Percentiles rank a stretch among this genome's conserved stretches.
Conservation (phyloP, 331 rosid genomes). For the Rhamnella rubrinervis region DNA sequence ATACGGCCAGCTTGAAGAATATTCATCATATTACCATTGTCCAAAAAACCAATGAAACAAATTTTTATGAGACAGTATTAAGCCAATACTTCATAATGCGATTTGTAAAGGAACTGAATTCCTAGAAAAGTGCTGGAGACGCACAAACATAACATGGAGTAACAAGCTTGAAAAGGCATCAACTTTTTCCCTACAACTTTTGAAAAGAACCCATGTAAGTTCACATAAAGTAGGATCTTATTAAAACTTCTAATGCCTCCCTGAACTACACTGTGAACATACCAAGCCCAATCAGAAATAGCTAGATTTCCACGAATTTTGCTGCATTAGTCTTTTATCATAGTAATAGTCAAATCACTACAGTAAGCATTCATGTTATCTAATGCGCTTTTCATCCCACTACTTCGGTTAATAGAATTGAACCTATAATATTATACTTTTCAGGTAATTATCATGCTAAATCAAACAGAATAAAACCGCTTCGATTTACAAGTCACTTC, state of each 20-base stretch:
- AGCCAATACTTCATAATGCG: background rate
- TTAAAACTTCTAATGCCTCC: background rate
- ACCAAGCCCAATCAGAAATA: background rate
- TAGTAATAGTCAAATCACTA: background rate
- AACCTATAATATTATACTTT: too few relatives aligned
- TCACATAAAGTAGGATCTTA: too few relatives aligned
- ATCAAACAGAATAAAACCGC: too few relatives aligned
- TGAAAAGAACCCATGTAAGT: too few relatives aligned
- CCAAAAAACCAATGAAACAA: conserved; percentile 1
- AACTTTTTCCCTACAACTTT: too few relatives aligned
- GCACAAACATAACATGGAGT: background rate
- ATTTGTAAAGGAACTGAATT: background rate
- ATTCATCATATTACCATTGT: background rate
- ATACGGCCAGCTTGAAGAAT: background rate
- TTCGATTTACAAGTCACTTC: too few relatives aligned
- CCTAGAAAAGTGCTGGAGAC: background rate
- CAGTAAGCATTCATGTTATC: background rate
- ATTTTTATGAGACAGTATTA: background rate
- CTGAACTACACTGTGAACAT: background rate
- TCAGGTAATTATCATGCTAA: too few relatives aligned
- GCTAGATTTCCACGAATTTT: background rate
- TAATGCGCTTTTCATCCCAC: background rate
- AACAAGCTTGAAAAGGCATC: background rate
- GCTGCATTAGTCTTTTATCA: background rate
- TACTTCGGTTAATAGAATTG: background rate